Percentiles rank a stretch among this genome's conserved stretches.
Evolutionary conservation across 2,329 filamentous ascomycete species (phyloP).

Genomic region (Zymoseptoria crescenta): DNA sequence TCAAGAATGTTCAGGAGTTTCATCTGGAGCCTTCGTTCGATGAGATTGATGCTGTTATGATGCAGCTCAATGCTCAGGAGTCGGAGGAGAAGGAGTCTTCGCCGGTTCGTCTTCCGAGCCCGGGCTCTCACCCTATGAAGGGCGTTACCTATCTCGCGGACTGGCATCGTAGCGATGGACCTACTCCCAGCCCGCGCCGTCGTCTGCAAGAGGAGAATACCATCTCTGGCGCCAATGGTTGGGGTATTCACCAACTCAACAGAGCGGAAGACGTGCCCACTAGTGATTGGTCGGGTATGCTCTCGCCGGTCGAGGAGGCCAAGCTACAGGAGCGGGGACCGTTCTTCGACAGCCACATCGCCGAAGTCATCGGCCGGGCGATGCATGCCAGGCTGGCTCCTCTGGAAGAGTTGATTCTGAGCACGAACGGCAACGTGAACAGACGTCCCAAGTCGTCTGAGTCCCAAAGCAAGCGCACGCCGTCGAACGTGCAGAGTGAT

Average conservation of each 20-base stretch:
- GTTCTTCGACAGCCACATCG: slow-evolving; percentile 88
- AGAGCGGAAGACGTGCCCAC: slow-evolving; percentile 56
- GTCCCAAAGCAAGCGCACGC: slow-evolving; percentile 30
- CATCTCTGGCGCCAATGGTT: slow-evolving; percentile 36
- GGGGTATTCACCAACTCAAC: slow-evolving; percentile 53
- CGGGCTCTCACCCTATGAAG: slow-evolving; percentile 21
- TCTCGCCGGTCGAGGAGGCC: slow-evolving; percentile 73
- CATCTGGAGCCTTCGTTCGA: slow-evolving; percentile 52
- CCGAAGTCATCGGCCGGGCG: slow-evolving; percentile 71
- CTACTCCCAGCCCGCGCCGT: slow-evolving; percentile 58
- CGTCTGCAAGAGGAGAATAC: slow-evolving; percentile 3
- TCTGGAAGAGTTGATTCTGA: slow-evolving; percentile 67
- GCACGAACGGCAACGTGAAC: slow-evolving; percentile 51
- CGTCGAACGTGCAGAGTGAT: slow-evolving; percentile 66
- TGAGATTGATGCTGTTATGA: slow-evolving; percentile 90
- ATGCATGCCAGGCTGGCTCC: slow-evolving; percentile 71
- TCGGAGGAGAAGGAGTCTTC: slow-evolving; percentile 40
- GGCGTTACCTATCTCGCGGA: slow-evolving; percentile 27
- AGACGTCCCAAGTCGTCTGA: slow-evolving; percentile 54
- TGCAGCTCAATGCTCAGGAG: slow-evolving; percentile 66
- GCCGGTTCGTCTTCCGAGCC: slow-evolving; percentile 18
- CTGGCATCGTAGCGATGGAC: slow-evolving; percentile 55
- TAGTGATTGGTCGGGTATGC: slow-evolving; percentile 87
- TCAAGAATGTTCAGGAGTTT: slow-evolving; percentile 15
- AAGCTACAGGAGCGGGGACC: slow-evolving; percentile 73